Evolutionary conservation across 2,329 filamentous ascomycete species (phyloP).

Genomic region (Bipolaris oryzae): DNA sequence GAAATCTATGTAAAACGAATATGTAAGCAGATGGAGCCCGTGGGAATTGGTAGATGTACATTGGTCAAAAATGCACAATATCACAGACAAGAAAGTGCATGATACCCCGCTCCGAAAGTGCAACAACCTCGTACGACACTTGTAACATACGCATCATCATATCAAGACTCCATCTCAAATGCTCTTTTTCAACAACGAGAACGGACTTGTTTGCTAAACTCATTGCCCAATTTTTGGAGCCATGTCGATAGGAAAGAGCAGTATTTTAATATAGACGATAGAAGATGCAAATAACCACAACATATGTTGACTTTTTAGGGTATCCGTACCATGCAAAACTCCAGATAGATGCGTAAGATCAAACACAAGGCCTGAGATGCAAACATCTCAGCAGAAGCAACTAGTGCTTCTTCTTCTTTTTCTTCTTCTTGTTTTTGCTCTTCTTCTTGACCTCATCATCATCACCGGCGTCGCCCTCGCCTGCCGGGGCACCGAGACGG

Average conservation of each 20-base stretch:
- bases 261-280: background rate
- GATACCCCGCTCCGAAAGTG: background rate
- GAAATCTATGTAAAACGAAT: background rate
- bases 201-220: too few species aligned
- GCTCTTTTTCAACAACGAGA: too few species aligned
- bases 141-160: background rate
- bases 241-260: background rate
- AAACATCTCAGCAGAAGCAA: background rate
- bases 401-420: conserved; percentile 43
- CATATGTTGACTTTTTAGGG: conserved; percentile 20
- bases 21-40: background rate
- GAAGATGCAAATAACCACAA: background rate
- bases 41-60: background rate
- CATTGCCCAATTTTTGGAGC: background rate
- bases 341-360: conserved; percentile 22
- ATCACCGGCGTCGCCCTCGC: conserved; percentile 27
- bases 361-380: background rate
- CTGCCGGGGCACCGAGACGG: conserved; percentile 28
- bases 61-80: background rate
- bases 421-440: conserved; percentile 47
- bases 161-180: background rate
- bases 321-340: conserved; percentile 27
- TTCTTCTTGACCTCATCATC: conserved; percentile 38
- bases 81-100: background rate
- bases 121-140: background rate